phyloP scores from a whole-genome alignment of 2,329 filamentous ascomycete species.

The Calonectria multiphialidica region DNA sequence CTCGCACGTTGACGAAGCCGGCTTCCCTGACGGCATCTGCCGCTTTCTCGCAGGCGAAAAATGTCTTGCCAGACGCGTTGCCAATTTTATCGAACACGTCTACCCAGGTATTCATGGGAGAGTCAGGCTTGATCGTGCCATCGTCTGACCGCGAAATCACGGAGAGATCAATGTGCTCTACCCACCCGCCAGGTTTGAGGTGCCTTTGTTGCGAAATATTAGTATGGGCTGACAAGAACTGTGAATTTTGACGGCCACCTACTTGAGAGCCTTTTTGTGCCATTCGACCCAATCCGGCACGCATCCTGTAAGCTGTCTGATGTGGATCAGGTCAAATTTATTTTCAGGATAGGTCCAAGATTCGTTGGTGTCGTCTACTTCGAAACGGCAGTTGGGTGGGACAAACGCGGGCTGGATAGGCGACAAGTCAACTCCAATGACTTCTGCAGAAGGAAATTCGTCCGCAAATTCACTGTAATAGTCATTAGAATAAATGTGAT shows the following conservation, averaged over 20 bases:
- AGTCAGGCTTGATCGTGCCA: slow-evolving; percentile 32
- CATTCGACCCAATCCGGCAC: slow-evolving; percentile 65
- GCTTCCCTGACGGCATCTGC: slow-evolving; percentile 30
- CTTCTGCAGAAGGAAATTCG: slow-evolving; percentile 58
- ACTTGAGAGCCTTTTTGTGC: slow-evolving; percentile 58
- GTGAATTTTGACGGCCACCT: slow-evolving; percentile 59
- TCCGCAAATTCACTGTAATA: slow-evolving; percentile 45
- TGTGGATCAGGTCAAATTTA: slow-evolving; percentile 70
- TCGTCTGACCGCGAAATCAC: slow-evolving; percentile 39
- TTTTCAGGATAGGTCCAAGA: slow-evolving; percentile 59
- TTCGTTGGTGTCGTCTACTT: slow-evolving; percentile 71
- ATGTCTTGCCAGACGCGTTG: slow-evolving; percentile 30
- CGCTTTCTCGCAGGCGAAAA: slow-evolving; percentile 30
- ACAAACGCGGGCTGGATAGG: slow-evolving; percentile 68
- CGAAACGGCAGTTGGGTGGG: slow-evolving; percentile 72
- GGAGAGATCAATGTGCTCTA: slow-evolving; percentile 25
- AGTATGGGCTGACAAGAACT: background rate
- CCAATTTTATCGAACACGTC: slow-evolving; percentile 30
- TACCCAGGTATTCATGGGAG: slow-evolving; percentile 34
- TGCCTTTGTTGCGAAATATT: background rate
- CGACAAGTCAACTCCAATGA: slow-evolving; percentile 66
- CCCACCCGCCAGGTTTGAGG: slow-evolving; percentile 19
- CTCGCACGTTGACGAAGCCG: slow-evolving; percentile 27
- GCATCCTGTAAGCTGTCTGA: slow-evolving; percentile 64
- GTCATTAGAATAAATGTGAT: slow-evolving; percentile 28